Percentiles rank a stretch among this genome's conserved stretches.
phyloP scores from a whole-genome alignment of 805 yeast genomes.

The Martiniozyma abietophila region DNA sequence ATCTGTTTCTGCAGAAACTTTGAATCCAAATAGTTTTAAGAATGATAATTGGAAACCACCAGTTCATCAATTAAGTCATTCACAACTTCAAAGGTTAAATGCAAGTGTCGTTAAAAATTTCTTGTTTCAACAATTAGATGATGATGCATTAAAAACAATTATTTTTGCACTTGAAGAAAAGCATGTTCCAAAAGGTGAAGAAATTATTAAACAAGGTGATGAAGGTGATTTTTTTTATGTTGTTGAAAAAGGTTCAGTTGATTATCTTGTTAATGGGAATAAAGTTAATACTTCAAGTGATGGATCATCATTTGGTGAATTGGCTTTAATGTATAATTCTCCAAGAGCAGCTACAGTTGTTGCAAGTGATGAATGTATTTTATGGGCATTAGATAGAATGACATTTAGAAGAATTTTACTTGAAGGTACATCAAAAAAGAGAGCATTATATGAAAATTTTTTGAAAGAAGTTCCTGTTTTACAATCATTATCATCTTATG shows the following conservation, averaged over 20 bases:
- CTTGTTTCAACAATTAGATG: conserved; percentile 75
- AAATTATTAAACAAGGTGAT: conserved; percentile 82
- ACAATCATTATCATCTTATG: conserved; percentile 61
- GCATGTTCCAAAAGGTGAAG: conserved; percentile 44
- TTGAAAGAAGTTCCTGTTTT: conserved; percentile 80
- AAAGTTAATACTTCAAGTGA: conserved; percentile 69
- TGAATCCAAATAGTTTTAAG: conserved; percentile 62
- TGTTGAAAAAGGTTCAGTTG: conserved; percentile 77
- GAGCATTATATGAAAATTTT: conserved; percentile 84
- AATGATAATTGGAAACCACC: conserved; percentile 70
- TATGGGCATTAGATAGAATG: conserved; percentile 91
- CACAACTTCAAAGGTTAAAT: conserved; percentile 60
- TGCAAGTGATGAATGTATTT: conserved; percentile 58
- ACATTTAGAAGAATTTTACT: conserved; percentile 87
- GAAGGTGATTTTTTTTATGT: conserved; percentile 91
- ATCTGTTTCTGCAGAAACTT: conserved; percentile 82
- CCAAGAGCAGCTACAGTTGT: conserved; percentile 95
- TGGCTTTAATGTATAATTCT: conserved; percentile 94
- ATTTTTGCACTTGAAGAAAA: conserved; percentile 79
- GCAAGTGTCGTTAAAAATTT: conserved; percentile 72
- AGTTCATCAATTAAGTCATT: conserved; percentile 48
- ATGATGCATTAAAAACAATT: conserved; percentile 65
- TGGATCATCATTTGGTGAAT: conserved; percentile 92
- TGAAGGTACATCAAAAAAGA: conserved; percentile 84
- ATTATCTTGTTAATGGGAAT: conserved; percentile 61